These are phyloP conservation scores for Alternaria sp. DNA, from an alignment of 2,329 filamentous ascomycete species.

Conservation along the genomic window DNA sequence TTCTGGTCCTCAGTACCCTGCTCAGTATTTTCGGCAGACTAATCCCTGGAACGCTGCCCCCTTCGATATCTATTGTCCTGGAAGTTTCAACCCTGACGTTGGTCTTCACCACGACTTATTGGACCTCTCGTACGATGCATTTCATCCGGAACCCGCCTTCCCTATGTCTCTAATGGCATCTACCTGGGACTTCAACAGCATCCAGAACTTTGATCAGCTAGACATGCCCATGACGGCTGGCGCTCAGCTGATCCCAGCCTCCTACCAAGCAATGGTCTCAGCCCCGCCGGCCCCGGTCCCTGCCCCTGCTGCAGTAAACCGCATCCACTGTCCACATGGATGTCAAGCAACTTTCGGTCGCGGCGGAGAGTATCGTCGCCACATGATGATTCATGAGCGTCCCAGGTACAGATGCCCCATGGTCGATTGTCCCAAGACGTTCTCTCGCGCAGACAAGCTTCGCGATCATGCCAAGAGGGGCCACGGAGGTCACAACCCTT, in stretches of 20 bases:
- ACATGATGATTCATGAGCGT: constrained; percentile 19
- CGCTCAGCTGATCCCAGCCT: not conserved
- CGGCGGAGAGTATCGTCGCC: constrained; percentile 23
- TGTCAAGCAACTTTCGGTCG: constrained; percentile 15
- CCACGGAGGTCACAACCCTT: not conserved
- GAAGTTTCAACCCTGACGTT: not conserved
- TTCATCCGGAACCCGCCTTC: too few species aligned
- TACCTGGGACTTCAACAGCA: too few species aligned
- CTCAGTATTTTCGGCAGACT: not conserved
- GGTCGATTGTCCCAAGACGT: constrained; percentile 15
- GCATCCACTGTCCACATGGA: constrained; percentile 1
- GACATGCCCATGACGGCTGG: not conserved
- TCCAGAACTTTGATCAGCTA: too few species aligned
- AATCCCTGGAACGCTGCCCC: too few species aligned
- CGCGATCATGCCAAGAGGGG: constrained; percentile 16
- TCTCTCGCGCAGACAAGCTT: constrained; percentile 25
- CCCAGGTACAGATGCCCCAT: constrained; percentile 6
- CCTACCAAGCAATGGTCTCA: not conserved
- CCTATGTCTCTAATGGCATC: too few species aligned
- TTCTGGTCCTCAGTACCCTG: not conserved
- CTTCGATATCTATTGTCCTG: too few species aligned
- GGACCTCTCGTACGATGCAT: accelerated
- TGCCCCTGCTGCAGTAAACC: not conserved
- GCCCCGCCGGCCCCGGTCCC: too few species aligned
- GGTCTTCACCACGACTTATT: too few species aligned